Percentiles rank a stretch among this genome's conserved stretches.
Conservation (phyloP, 164 flowering plant species). For the Echeveria elegans region DNA sequence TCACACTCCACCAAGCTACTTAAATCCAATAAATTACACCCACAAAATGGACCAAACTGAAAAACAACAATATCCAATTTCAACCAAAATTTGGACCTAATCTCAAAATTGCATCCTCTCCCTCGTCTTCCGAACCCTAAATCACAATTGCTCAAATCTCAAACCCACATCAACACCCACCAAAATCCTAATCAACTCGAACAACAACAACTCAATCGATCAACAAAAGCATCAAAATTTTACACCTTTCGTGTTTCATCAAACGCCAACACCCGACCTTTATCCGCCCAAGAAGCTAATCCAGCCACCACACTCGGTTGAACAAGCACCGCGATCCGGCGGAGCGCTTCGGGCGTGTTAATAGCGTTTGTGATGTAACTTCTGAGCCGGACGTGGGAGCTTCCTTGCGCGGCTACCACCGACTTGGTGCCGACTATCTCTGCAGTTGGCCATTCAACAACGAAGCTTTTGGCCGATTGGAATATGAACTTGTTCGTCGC, state of each 20-base stretch:
- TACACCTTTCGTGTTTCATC: constrained; percentile 31
- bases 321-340: constrained; percentile 18
- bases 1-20: neutral
- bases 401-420: constrained; percentile 25
- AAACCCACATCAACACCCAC: neutral
- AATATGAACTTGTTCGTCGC: constrained; percentile 31
- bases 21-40: neutral
- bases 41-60: neutral
- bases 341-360: constrained; percentile 24
- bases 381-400: constrained; percentile 21
- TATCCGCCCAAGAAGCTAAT: constrained; percentile 17
- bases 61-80: neutral
- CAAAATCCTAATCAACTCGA: neutral
- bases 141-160: neutral
- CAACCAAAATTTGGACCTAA: neutral
- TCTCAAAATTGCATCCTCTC: neutral
- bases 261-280: constrained; percentile 13
- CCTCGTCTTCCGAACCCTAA: too few relatives aligned
- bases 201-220: too few relatives aligned
- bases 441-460: constrained; percentile 21
- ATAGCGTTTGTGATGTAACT: constrained; percentile 12
- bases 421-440: constrained; percentile 30
- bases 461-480: constrained; percentile 20
- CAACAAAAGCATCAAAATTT: neutral
- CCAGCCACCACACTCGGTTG: constrained; percentile 24